Conservation (phyloP, 805 yeast species). For the Saccharomycopsis fibuligera region DNA sequence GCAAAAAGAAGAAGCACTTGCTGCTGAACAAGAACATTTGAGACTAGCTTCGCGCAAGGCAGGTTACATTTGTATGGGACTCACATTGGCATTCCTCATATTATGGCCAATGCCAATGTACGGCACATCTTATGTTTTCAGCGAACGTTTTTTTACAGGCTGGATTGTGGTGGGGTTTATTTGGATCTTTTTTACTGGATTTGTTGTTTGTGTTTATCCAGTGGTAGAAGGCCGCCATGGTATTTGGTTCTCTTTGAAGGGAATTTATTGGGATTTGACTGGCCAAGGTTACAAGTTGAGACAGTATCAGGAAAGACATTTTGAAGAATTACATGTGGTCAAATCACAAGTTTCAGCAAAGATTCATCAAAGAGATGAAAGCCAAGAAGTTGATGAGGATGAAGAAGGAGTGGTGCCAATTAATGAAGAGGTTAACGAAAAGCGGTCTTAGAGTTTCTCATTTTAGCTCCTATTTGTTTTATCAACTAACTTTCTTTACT, state of each 20-base stretch:
- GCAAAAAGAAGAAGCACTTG: constrained; percentile 27
- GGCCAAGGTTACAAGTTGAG: constrained; percentile 70
- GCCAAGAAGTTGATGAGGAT: constrained; percentile 65
- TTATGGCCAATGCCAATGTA: constrained; percentile 96
- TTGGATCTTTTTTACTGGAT: constrained; percentile 69
- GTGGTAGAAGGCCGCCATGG: constrained; percentile 68
- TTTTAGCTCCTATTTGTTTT: background rate
- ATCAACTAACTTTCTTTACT: no score
- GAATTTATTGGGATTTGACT: constrained; percentile 77
- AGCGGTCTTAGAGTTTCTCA: no score
- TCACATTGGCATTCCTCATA: constrained; percentile 59
- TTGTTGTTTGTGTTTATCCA: constrained; percentile 62
- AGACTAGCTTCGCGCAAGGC: constrained; percentile 56
- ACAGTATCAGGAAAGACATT: constrained; percentile 70
- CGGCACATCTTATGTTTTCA: constrained; percentile 71
- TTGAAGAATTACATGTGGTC: constrained; percentile 72
- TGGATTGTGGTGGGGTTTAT: constrained; percentile 80
- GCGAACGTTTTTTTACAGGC: constrained; percentile 74
- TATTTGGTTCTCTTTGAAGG: constrained; percentile 58
- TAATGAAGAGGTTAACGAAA: constrained; percentile 37
- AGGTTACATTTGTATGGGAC: constrained; percentile 48
- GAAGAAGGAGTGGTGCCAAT: constrained; percentile 60
- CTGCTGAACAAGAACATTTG: constrained; percentile 48
- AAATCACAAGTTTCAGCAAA: constrained; percentile 46
- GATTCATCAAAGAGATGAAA: constrained; percentile 32